Conservation (phyloP, 2,329 filamentous ascomycete species). For the Paraconiothyrium sp. region DNA sequence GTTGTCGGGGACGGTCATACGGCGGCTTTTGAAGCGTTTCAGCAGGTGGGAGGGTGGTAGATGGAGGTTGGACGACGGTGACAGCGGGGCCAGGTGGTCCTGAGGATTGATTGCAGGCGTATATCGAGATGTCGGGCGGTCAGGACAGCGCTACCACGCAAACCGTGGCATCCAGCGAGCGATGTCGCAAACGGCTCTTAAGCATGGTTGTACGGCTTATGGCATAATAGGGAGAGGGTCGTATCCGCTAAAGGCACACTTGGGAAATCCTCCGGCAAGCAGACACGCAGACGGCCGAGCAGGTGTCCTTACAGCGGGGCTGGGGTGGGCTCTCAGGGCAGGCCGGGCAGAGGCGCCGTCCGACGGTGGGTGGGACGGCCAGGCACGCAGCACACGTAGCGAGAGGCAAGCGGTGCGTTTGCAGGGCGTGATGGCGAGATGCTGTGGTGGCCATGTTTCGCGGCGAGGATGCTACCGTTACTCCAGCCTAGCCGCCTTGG, state of each 20-base stretch:
- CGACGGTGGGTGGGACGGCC: constrained; percentile 18
- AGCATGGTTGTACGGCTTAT: constrained; percentile 52
- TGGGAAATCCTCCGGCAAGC: constrained; percentile 41
- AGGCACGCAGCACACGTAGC: constrained; percentile 12
- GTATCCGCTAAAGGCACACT: constrained; percentile 49
- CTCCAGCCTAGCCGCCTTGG: not conserved
- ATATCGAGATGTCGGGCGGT: constrained; percentile 27
- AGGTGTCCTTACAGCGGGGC: constrained; percentile 18
- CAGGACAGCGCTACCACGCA: constrained; percentile 38
- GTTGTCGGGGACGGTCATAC: constrained; percentile 40
- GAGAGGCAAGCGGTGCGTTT: constrained; percentile 8
- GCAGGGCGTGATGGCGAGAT: constrained; percentile 39
- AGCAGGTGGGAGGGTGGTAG: constrained; percentile 40
- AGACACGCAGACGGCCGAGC: constrained; percentile 34
- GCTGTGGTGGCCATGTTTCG: constrained; percentile 37
- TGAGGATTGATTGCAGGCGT: constrained; percentile 37
- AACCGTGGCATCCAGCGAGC: constrained; percentile 44
- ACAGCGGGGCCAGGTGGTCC: constrained; percentile 35
- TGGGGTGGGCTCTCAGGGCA: constrained; percentile 17
- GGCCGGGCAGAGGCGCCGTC: constrained; percentile 5
- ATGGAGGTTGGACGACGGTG: constrained; percentile 31
- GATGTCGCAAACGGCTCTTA: constrained; percentile 50
- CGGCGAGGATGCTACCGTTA: constrained; percentile 8
- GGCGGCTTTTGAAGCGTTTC: constrained; percentile 49
- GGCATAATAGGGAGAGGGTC: constrained; percentile 48